Percentiles rank a stretch among this genome's conserved stretches.
phyloP scores from a whole-genome alignment of 176 grass and related monocot species.

The Dactylis glomerata region DNA sequence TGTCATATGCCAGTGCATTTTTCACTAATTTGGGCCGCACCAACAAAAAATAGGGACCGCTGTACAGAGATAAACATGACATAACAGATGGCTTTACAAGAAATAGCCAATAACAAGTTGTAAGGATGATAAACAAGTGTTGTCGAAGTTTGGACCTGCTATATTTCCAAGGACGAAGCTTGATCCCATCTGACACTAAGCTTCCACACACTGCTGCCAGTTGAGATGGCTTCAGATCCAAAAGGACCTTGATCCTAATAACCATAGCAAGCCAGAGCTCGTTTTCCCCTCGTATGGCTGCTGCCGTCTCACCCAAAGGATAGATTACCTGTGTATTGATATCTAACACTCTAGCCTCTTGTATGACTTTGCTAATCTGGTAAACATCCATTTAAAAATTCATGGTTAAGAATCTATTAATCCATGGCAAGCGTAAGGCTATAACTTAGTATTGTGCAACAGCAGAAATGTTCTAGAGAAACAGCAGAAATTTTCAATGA shows the following conservation, averaged over 20 bases:
- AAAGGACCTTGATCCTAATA: constrained; percentile 82
- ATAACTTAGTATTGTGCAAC: constrained; percentile 12
- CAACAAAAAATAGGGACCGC: constrained; percentile 3
- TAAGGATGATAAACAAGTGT: background rate
- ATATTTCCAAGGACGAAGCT: constrained; percentile 89
- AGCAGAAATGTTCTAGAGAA: background rate
- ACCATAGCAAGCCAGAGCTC: constrained; percentile 96
- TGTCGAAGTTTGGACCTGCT: constrained; percentile 51
- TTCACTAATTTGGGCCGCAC: background rate
- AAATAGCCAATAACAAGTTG: background rate
- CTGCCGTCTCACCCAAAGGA: constrained; percentile 93
- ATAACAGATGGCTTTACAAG: constrained; percentile 15
- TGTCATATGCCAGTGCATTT: constrained; percentile 3
- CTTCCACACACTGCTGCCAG: constrained; percentile 95
- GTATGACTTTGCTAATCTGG: constrained; percentile 96
- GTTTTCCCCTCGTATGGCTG: constrained; percentile 91
- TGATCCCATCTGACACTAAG: constrained; percentile 98
- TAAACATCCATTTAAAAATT: constrained; percentile 29
- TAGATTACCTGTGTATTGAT: constrained; percentile 84
- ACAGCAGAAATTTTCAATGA: background rate
- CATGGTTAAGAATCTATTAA: constrained; percentile 5
- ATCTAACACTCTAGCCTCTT: constrained; percentile 92
- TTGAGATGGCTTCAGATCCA: constrained; percentile 89
- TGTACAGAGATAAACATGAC: constrained; percentile 22
- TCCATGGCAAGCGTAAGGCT: background rate